These are phyloP conservation scores for Mortierella sp. DNA, from an alignment of 371 early-diverging fungal species.

Conservation along the genomic window DNA sequence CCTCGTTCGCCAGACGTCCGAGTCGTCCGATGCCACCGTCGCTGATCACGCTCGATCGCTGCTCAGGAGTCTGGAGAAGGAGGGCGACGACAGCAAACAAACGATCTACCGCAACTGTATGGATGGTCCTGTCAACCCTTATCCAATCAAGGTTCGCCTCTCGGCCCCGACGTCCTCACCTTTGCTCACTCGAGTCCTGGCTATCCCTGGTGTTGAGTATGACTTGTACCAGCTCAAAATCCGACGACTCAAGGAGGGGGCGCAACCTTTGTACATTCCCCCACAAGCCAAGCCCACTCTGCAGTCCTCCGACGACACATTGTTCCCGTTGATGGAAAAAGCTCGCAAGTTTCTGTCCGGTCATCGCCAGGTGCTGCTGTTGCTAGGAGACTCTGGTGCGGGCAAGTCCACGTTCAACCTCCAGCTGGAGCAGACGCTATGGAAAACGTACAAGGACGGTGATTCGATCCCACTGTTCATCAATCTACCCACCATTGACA, in stretches of 20 bases:
- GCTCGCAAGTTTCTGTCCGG: constrained; percentile 2
- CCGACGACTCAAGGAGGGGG: background rate
- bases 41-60: no score
- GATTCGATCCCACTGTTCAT: constrained; percentile 14
- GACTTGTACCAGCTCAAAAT: background rate
- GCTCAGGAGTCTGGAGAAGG: background rate
- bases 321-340: background rate
- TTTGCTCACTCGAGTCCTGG: background rate
- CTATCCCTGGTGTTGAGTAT: background rate
- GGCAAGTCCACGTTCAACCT: constrained; percentile 17
- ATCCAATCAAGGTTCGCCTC: background rate
- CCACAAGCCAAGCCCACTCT: constrained; percentile 7
- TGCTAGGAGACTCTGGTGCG: constrained; percentile 17
- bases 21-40: no score
- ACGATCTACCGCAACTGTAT: background rate
- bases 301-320: background rate
- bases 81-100: background rate
- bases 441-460: background rate
- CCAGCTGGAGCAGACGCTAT: constrained; percentile 2
- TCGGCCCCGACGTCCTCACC: background rate
- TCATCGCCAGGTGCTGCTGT: constrained; percentile 5
- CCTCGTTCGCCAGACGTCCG: no score
- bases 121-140: background rate
- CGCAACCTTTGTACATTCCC: background rate
- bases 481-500: constrained; percentile 1